Conservation (phyloP, 345 rosid genomes). For the Brassica carinata region DNA sequence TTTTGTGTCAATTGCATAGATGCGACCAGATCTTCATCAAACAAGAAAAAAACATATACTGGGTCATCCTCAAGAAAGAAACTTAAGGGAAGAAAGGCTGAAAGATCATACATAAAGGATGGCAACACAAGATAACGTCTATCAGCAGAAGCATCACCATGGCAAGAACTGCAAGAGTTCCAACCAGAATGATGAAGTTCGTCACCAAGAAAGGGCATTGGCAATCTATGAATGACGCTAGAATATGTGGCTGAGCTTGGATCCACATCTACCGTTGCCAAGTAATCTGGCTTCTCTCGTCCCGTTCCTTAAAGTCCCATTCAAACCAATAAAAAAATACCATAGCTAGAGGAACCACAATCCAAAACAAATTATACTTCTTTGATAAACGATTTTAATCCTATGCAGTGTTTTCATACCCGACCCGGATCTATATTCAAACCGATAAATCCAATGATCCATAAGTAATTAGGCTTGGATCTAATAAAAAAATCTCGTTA, state of each 20-base stretch:
- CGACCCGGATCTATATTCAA: no score
- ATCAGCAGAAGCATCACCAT: slow-evolving; percentile 68
- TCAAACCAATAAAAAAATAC: no score
- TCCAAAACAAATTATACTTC: no score
- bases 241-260: slow-evolving; percentile 77
- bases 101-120: slow-evolving; percentile 54
- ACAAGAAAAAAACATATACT: neutral
- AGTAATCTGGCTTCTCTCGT: slow-evolving; percentile 73
- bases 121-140: slow-evolving; percentile 79
- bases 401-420: no score
- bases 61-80: no score
- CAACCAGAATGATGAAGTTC: slow-evolving; percentile 94
- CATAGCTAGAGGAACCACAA: no score
- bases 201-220: slow-evolving; percentile 71
- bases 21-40: slow-evolving; percentile 69
- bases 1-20: slow-evolving; percentile 65
- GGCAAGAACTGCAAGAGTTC: slow-evolving; percentile 95
- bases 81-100: neutral
- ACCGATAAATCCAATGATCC: no score
- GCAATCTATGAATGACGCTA: slow-evolving; percentile 71
- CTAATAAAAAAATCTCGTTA: no score
- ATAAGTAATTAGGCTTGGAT: no score
- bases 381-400: no score
- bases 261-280: slow-evolving; percentile 84
- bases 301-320: slow-evolving; percentile 53